phyloP scores from a whole-genome alignment of 805 yeast species.

The Suhomyces prunicola region DNA sequence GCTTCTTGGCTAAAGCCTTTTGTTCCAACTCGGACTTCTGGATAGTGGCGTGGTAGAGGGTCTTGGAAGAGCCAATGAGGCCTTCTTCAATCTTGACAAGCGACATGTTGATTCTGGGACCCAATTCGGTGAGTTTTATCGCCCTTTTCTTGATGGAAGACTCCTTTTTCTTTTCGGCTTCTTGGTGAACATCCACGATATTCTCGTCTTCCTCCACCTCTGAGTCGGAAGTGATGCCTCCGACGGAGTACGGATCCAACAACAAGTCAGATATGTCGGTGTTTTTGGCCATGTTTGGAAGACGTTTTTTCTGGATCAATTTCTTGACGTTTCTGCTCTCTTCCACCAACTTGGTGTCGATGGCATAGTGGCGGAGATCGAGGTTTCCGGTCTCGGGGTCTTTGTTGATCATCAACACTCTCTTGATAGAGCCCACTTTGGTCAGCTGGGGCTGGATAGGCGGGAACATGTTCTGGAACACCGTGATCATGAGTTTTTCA shows the following conservation, averaged over 20 bases:
- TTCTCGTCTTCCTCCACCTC: conserved; percentile 87
- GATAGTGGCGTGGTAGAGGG: conserved; percentile 74
- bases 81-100: conserved; percentile 90
- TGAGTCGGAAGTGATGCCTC: conserved; percentile 82
- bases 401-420: conserved; percentile 82
- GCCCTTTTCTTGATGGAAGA: conserved; percentile 62
- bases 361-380: conserved; percentile 85
- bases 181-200: conserved; percentile 56
- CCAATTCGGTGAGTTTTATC: conserved; percentile 86
- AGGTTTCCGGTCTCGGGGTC: conserved; percentile 68
- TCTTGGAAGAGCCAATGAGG: conserved; percentile 76
- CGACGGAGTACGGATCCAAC: conserved; percentile 78
- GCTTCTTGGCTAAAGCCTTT: conserved; percentile 60
- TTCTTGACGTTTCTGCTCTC: conserved; percentile 71
- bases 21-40: conserved; percentile 62
- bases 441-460: conserved; percentile 86
- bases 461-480: conserved; percentile 95
- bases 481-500: conserved; percentile 80
- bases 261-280: conserved; percentile 80
- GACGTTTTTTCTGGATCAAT: conserved; percentile 56
- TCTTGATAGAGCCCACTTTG: conserved; percentile 66
- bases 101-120: conserved; percentile 79
- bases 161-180: conserved; percentile 17
- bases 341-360: conserved; percentile 81
- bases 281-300: conserved; percentile 68